These are phyloP conservation scores for Orbilia quercus DNA, from an alignment of 2,329 filamentous ascomycete genomes.

Conservation along the genomic window DNA sequence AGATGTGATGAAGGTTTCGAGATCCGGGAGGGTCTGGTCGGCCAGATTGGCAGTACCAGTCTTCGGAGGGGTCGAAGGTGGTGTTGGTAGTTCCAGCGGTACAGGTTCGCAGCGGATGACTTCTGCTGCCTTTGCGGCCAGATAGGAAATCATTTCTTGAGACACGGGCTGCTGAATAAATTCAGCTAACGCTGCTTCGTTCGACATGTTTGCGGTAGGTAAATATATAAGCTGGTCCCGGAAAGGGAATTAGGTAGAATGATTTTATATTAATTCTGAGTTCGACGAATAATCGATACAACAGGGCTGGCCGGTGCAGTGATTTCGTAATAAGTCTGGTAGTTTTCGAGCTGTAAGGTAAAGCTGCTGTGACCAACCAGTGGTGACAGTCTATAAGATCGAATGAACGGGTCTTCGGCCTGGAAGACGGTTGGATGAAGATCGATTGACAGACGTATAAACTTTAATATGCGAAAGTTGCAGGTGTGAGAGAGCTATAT, in stretches of 20 bases:
- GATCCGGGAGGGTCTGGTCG: constrained; percentile 73
- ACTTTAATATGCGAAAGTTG: neutral
- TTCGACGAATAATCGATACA: neutral
- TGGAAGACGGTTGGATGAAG: constrained; percentile 18
- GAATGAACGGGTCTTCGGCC: constrained; percentile 26
- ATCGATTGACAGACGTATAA: neutral
- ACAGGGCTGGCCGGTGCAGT: neutral
- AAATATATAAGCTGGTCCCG: no score
- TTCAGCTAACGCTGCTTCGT: constrained; percentile 79
- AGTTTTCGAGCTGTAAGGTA: no score
- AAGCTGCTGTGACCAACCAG: constrained; percentile 39
- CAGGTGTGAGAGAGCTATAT: neutral
- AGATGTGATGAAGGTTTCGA: constrained; percentile 91
- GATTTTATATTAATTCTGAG: neutral
- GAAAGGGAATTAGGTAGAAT: no score
- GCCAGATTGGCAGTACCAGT: constrained; percentile 63
- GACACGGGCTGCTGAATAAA: constrained; percentile 82
- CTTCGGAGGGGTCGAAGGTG: constrained; percentile 68
- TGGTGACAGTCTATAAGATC: constrained; percentile 21
- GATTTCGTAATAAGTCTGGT: neutral
- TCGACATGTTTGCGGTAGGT: constrained; percentile 62
- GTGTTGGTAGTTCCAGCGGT: constrained; percentile 63
- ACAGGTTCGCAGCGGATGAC: constrained; percentile 82
- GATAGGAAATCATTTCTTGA: constrained; percentile 79
- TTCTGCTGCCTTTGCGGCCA: constrained; percentile 77